Evolutionary conservation across 2,329 filamentous ascomycete species (phyloP).

Genomic region (Leptodontidium sp.): DNA sequence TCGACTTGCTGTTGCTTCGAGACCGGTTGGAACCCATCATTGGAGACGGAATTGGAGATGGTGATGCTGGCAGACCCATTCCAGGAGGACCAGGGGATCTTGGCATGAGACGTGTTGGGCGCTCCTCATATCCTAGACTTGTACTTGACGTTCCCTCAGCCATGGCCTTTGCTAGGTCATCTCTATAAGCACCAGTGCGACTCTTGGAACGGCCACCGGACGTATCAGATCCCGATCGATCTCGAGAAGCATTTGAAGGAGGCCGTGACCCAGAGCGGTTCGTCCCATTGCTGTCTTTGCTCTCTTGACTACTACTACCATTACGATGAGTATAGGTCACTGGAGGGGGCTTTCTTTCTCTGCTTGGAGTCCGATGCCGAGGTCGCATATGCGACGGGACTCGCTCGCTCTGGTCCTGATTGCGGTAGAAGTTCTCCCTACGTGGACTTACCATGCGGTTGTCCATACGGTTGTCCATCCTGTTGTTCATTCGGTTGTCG

Average conservation of each 20-base stretch:
- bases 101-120: slow-evolving; percentile 36
- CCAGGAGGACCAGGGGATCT: slow-evolving; percentile 38
- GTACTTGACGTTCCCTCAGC: slow-evolving; percentile 38
- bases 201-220: slow-evolving; percentile 44
- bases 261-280: slow-evolving; percentile 42
- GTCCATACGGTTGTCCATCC: slow-evolving; percentile 7
- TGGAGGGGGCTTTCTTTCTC: slow-evolving; percentile 43
- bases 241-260: slow-evolving; percentile 36
- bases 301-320: slow-evolving; percentile 34
- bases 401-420: slow-evolving; percentile 34
- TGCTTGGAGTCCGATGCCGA: slow-evolving; percentile 38
- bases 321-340: slow-evolving; percentile 36
- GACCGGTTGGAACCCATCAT: slow-evolving; percentile 35
- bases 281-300: slow-evolving; percentile 35
- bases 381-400: slow-evolving; percentile 37
- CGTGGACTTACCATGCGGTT: slow-evolving; percentile 13
- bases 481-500: slow-evolving; percentile 10
- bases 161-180: slow-evolving; percentile 44
- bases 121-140: slow-evolving; percentile 38
- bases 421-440: slow-evolving; percentile 20
- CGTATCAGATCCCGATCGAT: slow-evolving; percentile 44
- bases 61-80: slow-evolving; percentile 32
- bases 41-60: slow-evolving; percentile 42
- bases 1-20: slow-evolving; percentile 43
- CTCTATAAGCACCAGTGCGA: slow-evolving; percentile 43